These are phyloP conservation scores for Aspergillus arachidicola DNA, from an alignment of 2,329 filamentous ascomycete genomes.

Conservation along the genomic window DNA sequence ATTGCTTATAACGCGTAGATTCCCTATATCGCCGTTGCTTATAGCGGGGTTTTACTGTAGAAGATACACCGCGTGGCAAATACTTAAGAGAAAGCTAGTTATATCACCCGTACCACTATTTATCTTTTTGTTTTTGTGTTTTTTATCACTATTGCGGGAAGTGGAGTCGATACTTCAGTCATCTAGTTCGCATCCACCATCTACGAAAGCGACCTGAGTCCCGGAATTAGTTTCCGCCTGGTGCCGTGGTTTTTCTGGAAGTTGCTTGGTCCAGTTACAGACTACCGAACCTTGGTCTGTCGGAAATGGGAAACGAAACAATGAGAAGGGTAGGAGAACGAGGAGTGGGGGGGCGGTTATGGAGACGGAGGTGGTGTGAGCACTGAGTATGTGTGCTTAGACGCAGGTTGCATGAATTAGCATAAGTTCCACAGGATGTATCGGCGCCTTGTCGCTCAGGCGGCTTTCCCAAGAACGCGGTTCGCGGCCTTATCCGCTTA, in stretches of 20 bases:
- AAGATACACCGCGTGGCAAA: not conserved
- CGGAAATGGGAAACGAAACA: not conserved
- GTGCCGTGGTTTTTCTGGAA: not conserved
- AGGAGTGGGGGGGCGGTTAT: not conserved
- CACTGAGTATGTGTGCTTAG: not conserved
- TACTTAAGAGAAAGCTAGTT: not conserved
- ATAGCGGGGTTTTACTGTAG: not conserved
- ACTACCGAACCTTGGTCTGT: not conserved
- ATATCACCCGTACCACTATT: not conserved
- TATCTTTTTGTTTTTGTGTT: not conserved
- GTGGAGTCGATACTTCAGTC: constrained; percentile 10
- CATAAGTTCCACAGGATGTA: not conserved
- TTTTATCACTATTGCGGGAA: constrained; percentile 7
- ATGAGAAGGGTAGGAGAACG: not conserved
- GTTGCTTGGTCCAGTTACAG: not conserved
- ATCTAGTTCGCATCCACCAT: not conserved
- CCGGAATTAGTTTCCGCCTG: constrained; percentile 14
- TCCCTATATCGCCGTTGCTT: too few relatives aligned
- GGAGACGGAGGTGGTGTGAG: not conserved
- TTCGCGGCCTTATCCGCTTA: constrained; percentile 6
- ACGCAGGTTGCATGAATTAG: not conserved
- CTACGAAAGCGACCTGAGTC: not conserved
- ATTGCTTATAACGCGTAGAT: too few relatives aligned
- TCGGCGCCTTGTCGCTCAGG: constrained; percentile 3
- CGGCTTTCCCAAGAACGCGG: constrained; percentile 7